Evolutionary conservation across 2,329 filamentous ascomycete species (phyloP).

Genomic region (Cladorrhinum sp.): DNA sequence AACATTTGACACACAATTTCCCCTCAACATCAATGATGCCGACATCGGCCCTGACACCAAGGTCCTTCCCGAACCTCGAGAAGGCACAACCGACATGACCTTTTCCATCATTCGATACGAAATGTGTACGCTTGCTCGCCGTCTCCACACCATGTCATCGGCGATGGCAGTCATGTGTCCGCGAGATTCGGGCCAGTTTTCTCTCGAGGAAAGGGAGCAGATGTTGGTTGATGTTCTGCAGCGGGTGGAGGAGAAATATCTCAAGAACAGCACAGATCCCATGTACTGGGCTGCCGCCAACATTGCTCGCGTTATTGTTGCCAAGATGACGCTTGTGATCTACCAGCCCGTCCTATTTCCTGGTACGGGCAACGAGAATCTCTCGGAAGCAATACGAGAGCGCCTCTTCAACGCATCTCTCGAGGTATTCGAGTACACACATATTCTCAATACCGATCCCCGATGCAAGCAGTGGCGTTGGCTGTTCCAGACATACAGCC

Average conservation of each 20-base stretch:
- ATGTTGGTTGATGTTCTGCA: constrained; percentile 32
- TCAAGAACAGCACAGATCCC: constrained; percentile 47
- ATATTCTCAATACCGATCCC: constrained; percentile 50
- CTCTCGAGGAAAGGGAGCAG: constrained; percentile 42
- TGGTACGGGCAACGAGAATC: constrained; percentile 31
- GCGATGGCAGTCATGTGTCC: constrained; percentile 31
- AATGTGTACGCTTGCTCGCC: constrained; percentile 40
- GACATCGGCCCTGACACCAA: constrained; percentile 49
- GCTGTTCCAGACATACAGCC: constrained; percentile 58
- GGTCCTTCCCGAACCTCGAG: constrained; percentile 44
- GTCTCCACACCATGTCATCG: constrained; percentile 38
- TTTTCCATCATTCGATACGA: constrained; percentile 44
- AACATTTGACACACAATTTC: constrained; percentile 52
- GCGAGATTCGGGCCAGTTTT: constrained; percentile 30
- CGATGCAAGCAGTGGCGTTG: constrained; percentile 52
- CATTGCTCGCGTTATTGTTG: constrained; percentile 47
- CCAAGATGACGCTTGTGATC: constrained; percentile 53
- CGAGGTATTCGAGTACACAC: constrained; percentile 55
- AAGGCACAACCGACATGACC: constrained; percentile 53
- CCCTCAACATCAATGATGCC: constrained; percentile 56
- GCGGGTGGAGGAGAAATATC: constrained; percentile 52
- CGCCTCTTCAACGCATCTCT: constrained; percentile 48
- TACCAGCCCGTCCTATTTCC: constrained; percentile 51
- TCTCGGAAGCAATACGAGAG: constrained; percentile 33
- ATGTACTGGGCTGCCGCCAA: constrained; percentile 52